Evolutionary conservation across 75 land plant genomes (phyloP), one percentile per base, ranked within the genome.

Genomic region (Pinus taeda): DNA sequence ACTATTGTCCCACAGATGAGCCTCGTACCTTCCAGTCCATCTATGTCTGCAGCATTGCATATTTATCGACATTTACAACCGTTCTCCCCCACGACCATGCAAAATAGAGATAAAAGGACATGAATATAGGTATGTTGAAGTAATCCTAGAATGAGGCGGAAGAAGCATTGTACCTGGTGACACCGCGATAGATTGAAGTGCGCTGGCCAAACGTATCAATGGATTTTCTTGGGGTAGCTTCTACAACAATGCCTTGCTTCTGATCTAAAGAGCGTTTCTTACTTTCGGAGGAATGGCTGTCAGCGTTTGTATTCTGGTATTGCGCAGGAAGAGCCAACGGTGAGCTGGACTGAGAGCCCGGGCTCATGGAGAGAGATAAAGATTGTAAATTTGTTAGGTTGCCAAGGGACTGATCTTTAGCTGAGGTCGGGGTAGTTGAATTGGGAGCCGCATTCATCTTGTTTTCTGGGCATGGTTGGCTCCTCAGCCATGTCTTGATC

Each of bases 1-100:
- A 71, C 96, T 95, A 75, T 95, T 95, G 75, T 95, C 98, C 98
- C 98, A 95, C 67, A 95, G 76, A 86, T 95, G 98, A 60, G 98
- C 98, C 59, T 95, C 98, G 70, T 93, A 95, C 66, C 98, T 84
- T 6, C 98, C 98, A 15, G 98, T 95, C 98, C 98, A 95, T 64
- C 98, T 88, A 81, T 95, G 98, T 82, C 98, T 95, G 88, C 22
- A 53, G 57, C 26, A 49, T 49, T 49, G 11, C 55, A 49, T 11
- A 49, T 49, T 49, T 49, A 49, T 49, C 11, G 12, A 49, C 12
- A 49, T 49, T 49, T 49, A 49, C 55, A 49, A 11, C 55, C 12
- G 55, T 49, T 49, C 86, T 76, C 6, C 89, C 84, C 11, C 86
- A 83, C 86, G 87, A 83, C 53, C 91, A 55, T 73, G 75, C 42